Percentiles rank a stretch among this genome's conserved stretches.
Conservation (phyloP, 371 early-diverging fungal species). For the Mortierella sp. region DNA sequence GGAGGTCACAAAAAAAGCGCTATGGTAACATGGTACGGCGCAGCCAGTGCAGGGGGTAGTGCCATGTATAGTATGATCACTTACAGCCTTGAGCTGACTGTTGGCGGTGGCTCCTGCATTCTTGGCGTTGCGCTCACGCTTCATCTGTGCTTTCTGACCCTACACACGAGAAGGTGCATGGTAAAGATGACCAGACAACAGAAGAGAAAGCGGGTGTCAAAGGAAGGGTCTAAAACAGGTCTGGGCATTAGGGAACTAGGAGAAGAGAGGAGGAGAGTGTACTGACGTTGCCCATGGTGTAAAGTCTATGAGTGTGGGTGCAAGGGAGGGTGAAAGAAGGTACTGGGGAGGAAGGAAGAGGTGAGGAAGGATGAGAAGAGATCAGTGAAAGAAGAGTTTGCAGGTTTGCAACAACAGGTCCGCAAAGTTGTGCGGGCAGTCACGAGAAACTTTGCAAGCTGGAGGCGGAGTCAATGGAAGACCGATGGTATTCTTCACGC, state of each 20-base stretch:
- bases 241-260: not conserved
- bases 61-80: constrained; percentile 15
- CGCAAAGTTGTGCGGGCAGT: too few species aligned
- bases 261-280: not conserved
- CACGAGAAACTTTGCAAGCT: too few species aligned
- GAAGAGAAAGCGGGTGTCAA: not conserved
- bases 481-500: too few species aligned
- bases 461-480: too few species aligned
- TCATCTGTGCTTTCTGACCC: constrained; percentile 80
- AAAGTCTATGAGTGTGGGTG: not conserved
- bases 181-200: not conserved
- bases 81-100: constrained; percentile 83
- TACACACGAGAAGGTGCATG: constrained; percentile 3
- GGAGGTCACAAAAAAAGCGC: not conserved
- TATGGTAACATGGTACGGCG: too few species aligned
- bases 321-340: not conserved
- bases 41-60: not conserved
- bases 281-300: constrained; percentile 39
- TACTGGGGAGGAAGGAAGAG: not conserved
- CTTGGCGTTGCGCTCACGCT: constrained; percentile 81
- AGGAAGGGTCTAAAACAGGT: not conserved
- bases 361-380: not conserved
- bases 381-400: too few species aligned
- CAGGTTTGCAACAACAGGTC: too few species aligned
- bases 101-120: constrained; percentile 61